Evolutionary conservation across 768 basidiomycete species (phyloP), one percentile per base, ranked within the genome.

Genomic region (Lactarius evosmus): DNA sequence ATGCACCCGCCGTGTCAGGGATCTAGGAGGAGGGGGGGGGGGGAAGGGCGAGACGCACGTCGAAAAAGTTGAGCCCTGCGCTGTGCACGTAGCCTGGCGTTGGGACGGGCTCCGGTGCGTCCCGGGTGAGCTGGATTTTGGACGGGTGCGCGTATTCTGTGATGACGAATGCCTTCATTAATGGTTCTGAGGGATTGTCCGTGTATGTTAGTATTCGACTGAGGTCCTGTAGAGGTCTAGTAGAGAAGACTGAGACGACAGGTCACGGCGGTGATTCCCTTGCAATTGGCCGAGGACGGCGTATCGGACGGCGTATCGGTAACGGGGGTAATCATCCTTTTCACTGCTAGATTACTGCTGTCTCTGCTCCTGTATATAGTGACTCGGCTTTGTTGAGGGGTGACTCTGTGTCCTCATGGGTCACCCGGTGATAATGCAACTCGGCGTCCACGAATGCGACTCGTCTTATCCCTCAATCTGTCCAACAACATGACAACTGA

Each of bases 151-250:
- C 81, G 62, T 88, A 83, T 70, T 90, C 79, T 29, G 82, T 80
- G 50, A 96, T 79, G 38, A 89, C 81, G 72, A 91, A 93, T 25
- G 84, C 94, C 56, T 85, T 85, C 93, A 95, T 96, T 12, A 2
- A 12, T 2, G 11, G 11, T 11, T 46, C 44, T 44, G 57, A 70
- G 49, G 14, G 8, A 40, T 25, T 32, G 38, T 19, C 38, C 6
- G 19, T 41, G 54, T 29, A 34, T 30, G 58, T n/a, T 17, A 5
- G 44, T 49, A 25, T 12, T 30, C 17, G 22, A 40, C 22, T 38
- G 22, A 41, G 33, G 27, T 36, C 29, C 40, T 16, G 11, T 27
- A 32, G 55, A n/a, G n/a, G 38, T 12, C n/a, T 7, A 4, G 52
- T 36, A 52, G 36, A 38, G 41, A 46, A 22, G 25, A 11, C 27